These are phyloP conservation scores for Silene noctiflora DNA, from an alignment of 179 eudicot species.

Conservation along the genomic window DNA sequence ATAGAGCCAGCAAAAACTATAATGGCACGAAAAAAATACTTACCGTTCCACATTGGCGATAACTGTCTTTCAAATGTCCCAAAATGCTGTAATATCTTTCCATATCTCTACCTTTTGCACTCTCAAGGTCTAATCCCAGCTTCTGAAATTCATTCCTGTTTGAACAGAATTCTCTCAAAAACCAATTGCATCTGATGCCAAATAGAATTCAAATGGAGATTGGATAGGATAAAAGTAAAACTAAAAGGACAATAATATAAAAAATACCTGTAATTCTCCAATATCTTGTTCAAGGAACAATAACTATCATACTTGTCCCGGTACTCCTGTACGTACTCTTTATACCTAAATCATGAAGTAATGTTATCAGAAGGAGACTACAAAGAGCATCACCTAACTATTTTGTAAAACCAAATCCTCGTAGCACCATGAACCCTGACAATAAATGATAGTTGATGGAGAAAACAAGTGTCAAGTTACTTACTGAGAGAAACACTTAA, in stretches of 20 bases:
- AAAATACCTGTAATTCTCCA: slow-evolving; percentile 76
- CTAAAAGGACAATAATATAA: neutral
- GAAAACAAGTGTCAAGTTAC: slow-evolving; percentile 28
- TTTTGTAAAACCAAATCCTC: neutral
- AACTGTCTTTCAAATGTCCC: slow-evolving; percentile 68
- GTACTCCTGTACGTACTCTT: slow-evolving; percentile 79
- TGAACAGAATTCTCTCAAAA: neutral
- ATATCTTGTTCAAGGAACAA: slow-evolving; percentile 59
- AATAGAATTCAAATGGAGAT: neutral
- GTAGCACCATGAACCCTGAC: neutral
- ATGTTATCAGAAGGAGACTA: neutral
- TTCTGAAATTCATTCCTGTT: slow-evolving; percentile 67
- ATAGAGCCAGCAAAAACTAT: slow-evolving; percentile 7
- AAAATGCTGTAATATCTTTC: slow-evolving; percentile 53
- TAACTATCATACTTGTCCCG: slow-evolving; percentile 81
- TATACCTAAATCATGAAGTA: slow-evolving; percentile 46
- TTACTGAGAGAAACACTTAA: slow-evolving; percentile 67
- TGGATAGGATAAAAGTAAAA: neutral
- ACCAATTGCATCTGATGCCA: neutral
- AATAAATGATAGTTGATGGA: slow-evolving; percentile 6
- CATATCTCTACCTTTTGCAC: slow-evolving; percentile 65
- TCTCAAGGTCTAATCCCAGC: slow-evolving; percentile 75
- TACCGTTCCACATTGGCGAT: slow-evolving; percentile 76
- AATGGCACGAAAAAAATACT: slow-evolving; percentile 18
- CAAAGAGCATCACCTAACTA: neutral